These are phyloP conservation scores for Xylaria digitata DNA, from an alignment of 2,329 filamentous ascomycete genomes.

Conservation along the genomic window DNA sequence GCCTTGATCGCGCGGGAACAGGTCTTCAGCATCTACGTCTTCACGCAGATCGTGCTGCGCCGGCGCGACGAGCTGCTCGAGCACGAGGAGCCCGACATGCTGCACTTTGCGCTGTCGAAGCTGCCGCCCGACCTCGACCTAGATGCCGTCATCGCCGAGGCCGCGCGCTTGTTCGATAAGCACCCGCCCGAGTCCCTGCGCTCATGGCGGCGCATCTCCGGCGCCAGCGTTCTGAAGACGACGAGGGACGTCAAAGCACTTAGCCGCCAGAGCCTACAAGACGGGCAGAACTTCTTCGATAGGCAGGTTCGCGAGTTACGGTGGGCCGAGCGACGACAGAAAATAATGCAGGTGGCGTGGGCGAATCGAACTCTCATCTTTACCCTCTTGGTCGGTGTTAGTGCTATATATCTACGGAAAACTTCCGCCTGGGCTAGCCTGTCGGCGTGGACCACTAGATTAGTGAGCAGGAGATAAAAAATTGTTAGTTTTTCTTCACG, in stretches of 20 bases:
- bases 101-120: conserved; percentile 88
- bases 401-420: conserved; percentile 75
- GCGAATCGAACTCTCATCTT: conserved; percentile 73
- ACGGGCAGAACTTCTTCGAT: conserved; percentile 76
- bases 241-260: conserved; percentile 66
- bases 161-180: conserved; percentile 70
- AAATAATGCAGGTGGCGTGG: conserved; percentile 65
- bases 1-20: conserved; percentile 88
- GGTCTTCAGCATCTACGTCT: conserved; percentile 90
- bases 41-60: conserved; percentile 85
- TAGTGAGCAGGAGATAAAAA: conserved; percentile 8
- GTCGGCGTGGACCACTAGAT: conserved; percentile 40
- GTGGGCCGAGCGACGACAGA: conserved; percentile 69
- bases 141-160: conserved; percentile 77
- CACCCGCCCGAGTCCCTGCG: conserved; percentile 79
- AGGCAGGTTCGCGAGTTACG: conserved; percentile 78
- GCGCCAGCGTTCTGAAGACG: conserved; percentile 86
- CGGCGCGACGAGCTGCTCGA: conserved; percentile 85
- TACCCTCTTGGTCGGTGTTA: conserved; percentile 73
- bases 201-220: conserved; percentile 78
- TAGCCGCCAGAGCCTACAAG: conserved; percentile 67
- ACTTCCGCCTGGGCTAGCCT: conserved; percentile 51
- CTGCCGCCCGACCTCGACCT: conserved; percentile 84
- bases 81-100: conserved; percentile 88
- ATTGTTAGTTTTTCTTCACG: neutral